These are phyloP conservation scores for Fusarium sp. DNA, from an alignment of 2,329 filamentous ascomycete genomes.

Conservation along the genomic window DNA sequence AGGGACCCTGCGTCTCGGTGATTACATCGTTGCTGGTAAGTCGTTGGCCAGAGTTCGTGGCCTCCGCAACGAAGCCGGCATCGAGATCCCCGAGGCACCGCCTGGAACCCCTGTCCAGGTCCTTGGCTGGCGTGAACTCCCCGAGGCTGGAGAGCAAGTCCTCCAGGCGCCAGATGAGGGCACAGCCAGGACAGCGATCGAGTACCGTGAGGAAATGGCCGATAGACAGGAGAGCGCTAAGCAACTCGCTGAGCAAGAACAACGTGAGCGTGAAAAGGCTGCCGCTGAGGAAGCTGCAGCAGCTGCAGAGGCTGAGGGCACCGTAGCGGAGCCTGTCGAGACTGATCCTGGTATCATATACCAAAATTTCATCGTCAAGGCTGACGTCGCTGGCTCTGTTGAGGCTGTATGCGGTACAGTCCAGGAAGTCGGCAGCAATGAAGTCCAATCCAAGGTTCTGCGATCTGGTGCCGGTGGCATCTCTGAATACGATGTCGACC, in stretches of 20 bases:
- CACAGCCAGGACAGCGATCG: conserved; percentile 82
- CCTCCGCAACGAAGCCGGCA: conserved; percentile 87
- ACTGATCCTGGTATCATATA: conserved; percentile 63
- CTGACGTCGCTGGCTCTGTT: conserved; percentile 92
- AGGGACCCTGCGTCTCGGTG: conserved; percentile 85
- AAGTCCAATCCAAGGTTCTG: conserved; percentile 84
- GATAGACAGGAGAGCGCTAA: conserved; percentile 82
- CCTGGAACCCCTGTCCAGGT: conserved; percentile 94
- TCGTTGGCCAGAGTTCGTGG: conserved; percentile 90
- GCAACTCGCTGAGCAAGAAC: conserved; percentile 82
- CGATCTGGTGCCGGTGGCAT: conserved; percentile 84
- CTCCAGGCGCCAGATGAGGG: conserved; percentile 86
- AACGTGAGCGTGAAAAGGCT: conserved; percentile 70
- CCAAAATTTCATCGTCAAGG: conserved; percentile 90
- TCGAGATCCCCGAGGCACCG: conserved; percentile 78
- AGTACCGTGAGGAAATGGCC: conserved; percentile 80
- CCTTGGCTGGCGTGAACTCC: conserved; percentile 90
- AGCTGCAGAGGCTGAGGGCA: conserved; percentile 55
- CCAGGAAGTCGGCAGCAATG: conserved; percentile 84
- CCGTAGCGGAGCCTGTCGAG: conserved; percentile 58
- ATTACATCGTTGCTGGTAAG: conserved; percentile 88
- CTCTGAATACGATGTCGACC: conserved; percentile 89
- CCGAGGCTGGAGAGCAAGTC: conserved; percentile 88
- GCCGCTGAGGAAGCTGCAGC: conserved; percentile 57
- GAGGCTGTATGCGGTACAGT: conserved; percentile 89